These are phyloP conservation scores for Arachis stenosperma DNA, from an alignment of 306 rosid species.

Conservation along the genomic window DNA sequence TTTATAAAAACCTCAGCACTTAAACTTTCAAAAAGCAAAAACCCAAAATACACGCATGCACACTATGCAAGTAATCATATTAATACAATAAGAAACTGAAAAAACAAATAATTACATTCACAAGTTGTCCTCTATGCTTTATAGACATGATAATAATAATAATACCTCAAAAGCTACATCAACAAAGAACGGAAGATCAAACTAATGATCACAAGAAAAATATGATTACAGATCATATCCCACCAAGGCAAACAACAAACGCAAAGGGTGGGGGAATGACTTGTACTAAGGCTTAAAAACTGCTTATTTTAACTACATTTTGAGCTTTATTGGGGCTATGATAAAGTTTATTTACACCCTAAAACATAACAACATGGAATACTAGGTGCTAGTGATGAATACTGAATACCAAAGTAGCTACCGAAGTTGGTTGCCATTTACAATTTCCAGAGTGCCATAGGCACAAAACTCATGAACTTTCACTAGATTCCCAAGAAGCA, in stretches of 20 bases:
- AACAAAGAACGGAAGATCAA: not conserved
- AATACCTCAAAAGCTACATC: conserved; percentile 20
- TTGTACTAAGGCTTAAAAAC: conserved; percentile 20
- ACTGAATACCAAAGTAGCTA: conserved; percentile 19
- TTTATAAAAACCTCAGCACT: conserved; percentile 3
- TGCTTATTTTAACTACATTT: conserved; percentile 14
- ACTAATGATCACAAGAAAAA: too few species aligned
- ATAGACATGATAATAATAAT: conserved; percentile 19
- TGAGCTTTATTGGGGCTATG: conserved; percentile 15
- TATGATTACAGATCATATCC: conserved; percentile 34
- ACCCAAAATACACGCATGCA: not conserved
- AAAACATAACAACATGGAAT: conserved; percentile 13
- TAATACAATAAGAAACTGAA: conserved; percentile 27
- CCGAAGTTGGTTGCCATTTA: conserved; percentile 24
- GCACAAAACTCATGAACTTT: conserved; percentile 36
- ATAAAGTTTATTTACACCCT: conserved; percentile 37
- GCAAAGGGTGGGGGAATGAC: conserved; percentile 24
- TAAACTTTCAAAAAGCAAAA: not conserved
- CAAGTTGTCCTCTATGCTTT: conserved; percentile 20
- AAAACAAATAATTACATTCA: conserved; percentile 28
- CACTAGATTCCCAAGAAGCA: conserved; percentile 38
- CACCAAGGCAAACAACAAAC: conserved; percentile 26
- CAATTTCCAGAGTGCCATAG: conserved; percentile 20
- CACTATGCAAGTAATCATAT: conserved; percentile 1
- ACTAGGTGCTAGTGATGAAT: not conserved